Percentiles rank a stretch among this genome's conserved stretches.
Conservation (phyloP, 2,329 filamentous ascomycete genomes). For the Arachnopeziza araneosa region DNA sequence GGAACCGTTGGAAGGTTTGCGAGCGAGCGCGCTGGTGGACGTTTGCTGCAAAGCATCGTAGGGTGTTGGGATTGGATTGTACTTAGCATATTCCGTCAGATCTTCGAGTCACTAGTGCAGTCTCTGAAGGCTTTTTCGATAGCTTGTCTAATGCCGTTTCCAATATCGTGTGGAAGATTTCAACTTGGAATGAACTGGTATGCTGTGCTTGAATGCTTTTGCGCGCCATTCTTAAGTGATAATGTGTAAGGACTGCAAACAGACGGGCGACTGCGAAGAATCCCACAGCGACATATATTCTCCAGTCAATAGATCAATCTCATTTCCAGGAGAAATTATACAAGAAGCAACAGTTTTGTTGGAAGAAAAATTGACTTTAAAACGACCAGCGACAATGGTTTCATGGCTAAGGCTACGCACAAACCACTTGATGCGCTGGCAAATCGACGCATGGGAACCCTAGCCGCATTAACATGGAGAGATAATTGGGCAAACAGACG, state of each 20-base stretch:
- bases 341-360: not conserved
- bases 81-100: conserved; percentile 23
- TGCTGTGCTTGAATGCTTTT: not conserved
- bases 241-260: too few species aligned
- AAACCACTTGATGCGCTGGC: conserved; percentile 29
- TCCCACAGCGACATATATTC: too few species aligned
- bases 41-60: conserved; percentile 20
- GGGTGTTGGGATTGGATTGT: conserved; percentile 23
- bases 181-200: not conserved
- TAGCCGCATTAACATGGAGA: conserved; percentile 1
- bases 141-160: not conserved
- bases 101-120: not conserved
- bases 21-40: conserved; percentile 14
- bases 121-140: not conserved
- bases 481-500: conserved; percentile 2
- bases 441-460: conserved; percentile 15
- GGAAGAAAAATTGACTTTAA: not conserved
- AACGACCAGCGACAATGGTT: not conserved
- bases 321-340: too few species aligned
- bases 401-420: conserved; percentile 18
- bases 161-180: not conserved
- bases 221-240: too few species aligned
- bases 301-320: too few species aligned
- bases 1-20: not conserved
- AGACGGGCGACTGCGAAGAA: too few species aligned